These are phyloP conservation scores for Priceomyces carsonii DNA, from an alignment of 805 yeast genomes.

Conservation along the genomic window DNA sequence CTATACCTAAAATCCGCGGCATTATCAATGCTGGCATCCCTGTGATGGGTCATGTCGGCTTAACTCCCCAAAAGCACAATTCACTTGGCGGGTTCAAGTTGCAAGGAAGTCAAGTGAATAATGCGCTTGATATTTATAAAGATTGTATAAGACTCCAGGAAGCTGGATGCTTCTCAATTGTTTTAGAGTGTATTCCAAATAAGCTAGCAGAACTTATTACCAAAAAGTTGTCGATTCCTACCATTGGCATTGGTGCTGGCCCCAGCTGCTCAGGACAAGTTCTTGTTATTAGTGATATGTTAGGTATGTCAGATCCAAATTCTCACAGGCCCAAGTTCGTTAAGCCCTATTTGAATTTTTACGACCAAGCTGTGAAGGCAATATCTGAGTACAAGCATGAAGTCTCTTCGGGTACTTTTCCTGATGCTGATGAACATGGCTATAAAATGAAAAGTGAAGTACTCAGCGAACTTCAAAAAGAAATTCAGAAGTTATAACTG, in stretches of 20 bases:
- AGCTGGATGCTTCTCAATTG: slow-evolving; percentile 74
- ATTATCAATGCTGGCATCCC: slow-evolving; percentile 77
- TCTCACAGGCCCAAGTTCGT: slow-evolving; percentile 68
- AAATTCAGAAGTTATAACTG: slow-evolving; percentile 2
- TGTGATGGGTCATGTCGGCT: slow-evolving; percentile 87
- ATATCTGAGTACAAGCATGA: slow-evolving; percentile 58
- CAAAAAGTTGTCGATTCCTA: slow-evolving; percentile 61
- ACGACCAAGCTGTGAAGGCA: slow-evolving; percentile 49
- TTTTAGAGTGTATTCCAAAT: slow-evolving; percentile 86
- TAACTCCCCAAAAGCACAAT: slow-evolving; percentile 86
- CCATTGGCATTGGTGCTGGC: slow-evolving; percentile 97
- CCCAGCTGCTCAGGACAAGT: slow-evolving; percentile 84
- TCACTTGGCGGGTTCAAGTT: slow-evolving; percentile 84
- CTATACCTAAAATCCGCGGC: slow-evolving; percentile 51
- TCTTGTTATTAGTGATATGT: slow-evolving; percentile 78
- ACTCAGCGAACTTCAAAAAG: slow-evolving; percentile 27
- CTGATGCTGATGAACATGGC: slow-evolving; percentile 59
- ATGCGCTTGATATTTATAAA: slow-evolving; percentile 57
- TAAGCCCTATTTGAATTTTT: slow-evolving; percentile 60
- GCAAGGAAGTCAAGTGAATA: slow-evolving; percentile 64
- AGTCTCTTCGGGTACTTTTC: slow-evolving; percentile 58
- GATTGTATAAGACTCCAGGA: slow-evolving; percentile 71
- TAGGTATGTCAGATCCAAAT: slow-evolving; percentile 68
- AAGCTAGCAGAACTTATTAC: slow-evolving; percentile 69
- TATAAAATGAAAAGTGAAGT: slow-evolving; percentile 71